Conservation (phyloP, 768 basidiomycete genomes). For the Pholiota conissans region DNA sequence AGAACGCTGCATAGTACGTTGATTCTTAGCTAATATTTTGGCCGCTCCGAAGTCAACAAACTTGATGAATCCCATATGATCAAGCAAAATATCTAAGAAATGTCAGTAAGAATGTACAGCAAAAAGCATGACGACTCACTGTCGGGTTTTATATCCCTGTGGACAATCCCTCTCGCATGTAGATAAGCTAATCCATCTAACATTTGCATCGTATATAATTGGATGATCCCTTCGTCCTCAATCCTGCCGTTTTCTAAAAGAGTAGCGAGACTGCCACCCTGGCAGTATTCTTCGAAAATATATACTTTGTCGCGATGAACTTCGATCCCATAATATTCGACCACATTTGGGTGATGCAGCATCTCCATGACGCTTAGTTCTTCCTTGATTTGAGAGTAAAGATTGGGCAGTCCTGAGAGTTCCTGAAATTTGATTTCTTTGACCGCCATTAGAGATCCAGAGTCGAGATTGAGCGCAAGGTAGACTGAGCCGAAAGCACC, state of each 20-base stretch:
- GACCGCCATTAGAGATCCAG: conserved; percentile 96
- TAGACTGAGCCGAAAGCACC: conserved; percentile 99
- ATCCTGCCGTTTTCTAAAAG: conserved; percentile 91
- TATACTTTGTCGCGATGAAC: conserved; percentile 98
- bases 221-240: conserved; percentile 94
- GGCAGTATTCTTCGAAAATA: conserved; percentile 98
- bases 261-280: conserved; percentile 89
- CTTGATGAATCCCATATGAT: conserved; percentile 90
- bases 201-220: conserved; percentile 97
- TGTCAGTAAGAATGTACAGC: conserved; percentile 6
- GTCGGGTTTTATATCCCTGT: conserved; percentile 98
- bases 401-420: conserved; percentile 79
- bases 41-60: conserved; percentile 98
- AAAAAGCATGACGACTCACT: conserved; percentile 55
- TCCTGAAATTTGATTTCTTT: conserved; percentile 99
- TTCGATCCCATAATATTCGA: conserved; percentile 98
- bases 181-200: conserved; percentile 91
- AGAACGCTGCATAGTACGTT: conserved; percentile 75
- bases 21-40: conserved; percentile 91
- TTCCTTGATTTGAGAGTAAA: conserved; percentile 92
- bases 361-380: conserved; percentile 98
- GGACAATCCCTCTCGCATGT: conserved; percentile 89
- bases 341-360: conserved; percentile 95
- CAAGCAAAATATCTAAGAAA: conserved; percentile 84
- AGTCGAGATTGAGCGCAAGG: conserved; percentile 93